Evolutionary conservation across 2,329 filamentous ascomycete genomes (phyloP), one percentile per base, ranked within the genome.

Genomic region (Septoria linicola): DNA sequence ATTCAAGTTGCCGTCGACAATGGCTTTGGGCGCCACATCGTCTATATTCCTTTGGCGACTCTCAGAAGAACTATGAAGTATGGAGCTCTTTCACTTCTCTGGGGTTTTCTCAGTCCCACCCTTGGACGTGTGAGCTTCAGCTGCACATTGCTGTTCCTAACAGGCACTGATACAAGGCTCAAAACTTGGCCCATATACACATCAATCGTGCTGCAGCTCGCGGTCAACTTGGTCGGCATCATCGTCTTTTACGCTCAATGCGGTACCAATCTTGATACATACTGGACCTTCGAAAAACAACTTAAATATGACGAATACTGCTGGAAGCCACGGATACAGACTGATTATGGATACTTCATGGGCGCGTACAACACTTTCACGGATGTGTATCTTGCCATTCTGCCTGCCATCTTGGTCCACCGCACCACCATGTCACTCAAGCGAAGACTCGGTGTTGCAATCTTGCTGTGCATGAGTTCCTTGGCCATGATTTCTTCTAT

Each of bases 401-500:
- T 65, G 5, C 65, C 65, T 5, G 65, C 63, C 1, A 35, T 67
- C 3, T 43, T 68, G 17, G 64, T 68, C n/a, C 45, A 60, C 27
- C 61, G 63, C 37, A 62, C 63, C 23, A 59, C 50, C 8, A 41
- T 65, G 10, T 59, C 58, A n/a, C 41, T 58, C 10, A 62, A 56
- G 34, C 54, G 53, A 8, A 66, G 65, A 45, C 30, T 63, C 1
- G 50, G 50, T 2, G 43, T 53, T 4, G 50, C 43, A 1, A 23
- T 31, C 8, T 17, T 53, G 32, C 21, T 53, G 11, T 53, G 50
- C 23, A 11, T 52, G 25, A 44, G 48, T 7, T 11, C 41, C 35
- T 58, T 60, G 7, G 65, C 65, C 13, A 64, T 66, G 61, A 53
- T 62, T 20, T 61, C 64, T 7, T 61, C 63, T 21, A 60, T 65